Percentiles rank a stretch among this genome's conserved stretches.
These are phyloP conservation scores for Apostasia ramifera DNA, from an alignment of 106 monocot species.

Conservation along the genomic window DNA sequence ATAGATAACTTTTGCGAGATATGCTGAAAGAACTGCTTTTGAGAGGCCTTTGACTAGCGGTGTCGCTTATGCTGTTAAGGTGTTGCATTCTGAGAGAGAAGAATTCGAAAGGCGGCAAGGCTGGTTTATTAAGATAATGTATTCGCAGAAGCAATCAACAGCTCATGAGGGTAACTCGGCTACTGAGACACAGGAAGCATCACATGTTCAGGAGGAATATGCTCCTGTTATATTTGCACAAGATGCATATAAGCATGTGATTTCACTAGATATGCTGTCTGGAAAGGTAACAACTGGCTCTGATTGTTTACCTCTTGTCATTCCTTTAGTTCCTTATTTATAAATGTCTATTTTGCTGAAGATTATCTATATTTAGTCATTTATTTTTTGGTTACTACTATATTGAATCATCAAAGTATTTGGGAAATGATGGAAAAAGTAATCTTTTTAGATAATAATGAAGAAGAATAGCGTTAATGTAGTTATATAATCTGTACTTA, in stretches of 20 bases:
- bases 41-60: slow-evolving; percentile 95
- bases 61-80: slow-evolving; percentile 95
- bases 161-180: slow-evolving; percentile 24
- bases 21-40: slow-evolving; percentile 88
- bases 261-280: slow-evolving; percentile 86
- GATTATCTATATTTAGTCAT: no score
- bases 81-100: slow-evolving; percentile 69
- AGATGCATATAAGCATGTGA: slow-evolving; percentile 77
- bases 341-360: no score
- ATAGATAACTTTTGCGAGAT: slow-evolving; percentile 85
- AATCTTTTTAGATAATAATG: no score
- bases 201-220: slow-evolving; percentile 69
- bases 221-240: slow-evolving; percentile 96
- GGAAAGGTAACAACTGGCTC: slow-evolving; percentile 49
- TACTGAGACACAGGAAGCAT: slow-evolving; percentile 37
- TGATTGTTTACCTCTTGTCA: neutral
- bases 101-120: slow-evolving; percentile 88
- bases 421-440: no score
- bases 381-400: no score
- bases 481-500: no score
- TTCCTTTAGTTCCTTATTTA: neutral
- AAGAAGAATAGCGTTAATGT: no score
- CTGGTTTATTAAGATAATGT: slow-evolving; percentile 91
- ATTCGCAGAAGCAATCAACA: slow-evolving; percentile 45
- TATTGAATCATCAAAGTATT: no score